Evolutionary conservation across 192 early-diverging fungal genomes (phyloP).

Genomic region (Dissophora ornata): DNA sequence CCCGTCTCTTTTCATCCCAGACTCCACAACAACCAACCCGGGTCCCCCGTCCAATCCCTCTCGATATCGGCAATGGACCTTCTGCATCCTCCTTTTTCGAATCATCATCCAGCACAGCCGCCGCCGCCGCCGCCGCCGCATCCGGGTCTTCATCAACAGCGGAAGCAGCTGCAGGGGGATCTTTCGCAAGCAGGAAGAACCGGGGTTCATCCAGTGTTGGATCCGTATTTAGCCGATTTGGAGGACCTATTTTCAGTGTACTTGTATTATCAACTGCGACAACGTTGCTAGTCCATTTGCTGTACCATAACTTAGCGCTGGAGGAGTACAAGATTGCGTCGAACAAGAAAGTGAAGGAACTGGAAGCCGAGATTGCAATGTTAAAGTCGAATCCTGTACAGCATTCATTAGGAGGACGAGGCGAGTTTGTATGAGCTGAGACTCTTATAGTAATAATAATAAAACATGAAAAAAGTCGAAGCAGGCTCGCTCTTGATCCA

Average conservation of each 20-base stretch:
- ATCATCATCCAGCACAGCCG: too few relatives aligned
- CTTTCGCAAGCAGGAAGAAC: slow-evolving; percentile 7
- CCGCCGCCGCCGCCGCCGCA: neutral
- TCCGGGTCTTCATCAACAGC: neutral
- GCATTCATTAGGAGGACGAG: slow-evolving; percentile 40
- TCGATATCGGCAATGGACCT: slow-evolving; percentile 41
- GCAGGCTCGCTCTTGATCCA: too few relatives aligned
- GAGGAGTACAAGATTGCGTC: slow-evolving; percentile 40
- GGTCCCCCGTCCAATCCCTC: slow-evolving; percentile 37
- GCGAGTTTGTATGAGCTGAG: slow-evolving; percentile 39
- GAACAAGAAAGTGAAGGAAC: slow-evolving; percentile 22
- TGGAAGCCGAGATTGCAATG: slow-evolving; percentile 32
- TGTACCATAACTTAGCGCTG: slow-evolving; percentile 30
- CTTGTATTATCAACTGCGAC: slow-evolving; percentile 33
- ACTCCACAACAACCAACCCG: neutral
- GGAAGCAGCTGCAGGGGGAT: neutral
- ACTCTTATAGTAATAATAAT: neutral
- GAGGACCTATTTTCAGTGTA: slow-evolving; percentile 30
- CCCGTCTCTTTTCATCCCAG: slow-evolving; percentile 6
- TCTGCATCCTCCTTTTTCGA: slow-evolving; percentile 8
- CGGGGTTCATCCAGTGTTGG: slow-evolving; percentile 5
- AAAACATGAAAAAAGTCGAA: neutral
- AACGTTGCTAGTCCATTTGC: slow-evolving; percentile 16
- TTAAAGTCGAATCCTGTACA: slow-evolving; percentile 25
- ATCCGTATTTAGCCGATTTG: slow-evolving; percentile 25